phyloP scores from a whole-genome alignment of 257 asterid genomes.

The Phtheirospermum japonicum region DNA sequence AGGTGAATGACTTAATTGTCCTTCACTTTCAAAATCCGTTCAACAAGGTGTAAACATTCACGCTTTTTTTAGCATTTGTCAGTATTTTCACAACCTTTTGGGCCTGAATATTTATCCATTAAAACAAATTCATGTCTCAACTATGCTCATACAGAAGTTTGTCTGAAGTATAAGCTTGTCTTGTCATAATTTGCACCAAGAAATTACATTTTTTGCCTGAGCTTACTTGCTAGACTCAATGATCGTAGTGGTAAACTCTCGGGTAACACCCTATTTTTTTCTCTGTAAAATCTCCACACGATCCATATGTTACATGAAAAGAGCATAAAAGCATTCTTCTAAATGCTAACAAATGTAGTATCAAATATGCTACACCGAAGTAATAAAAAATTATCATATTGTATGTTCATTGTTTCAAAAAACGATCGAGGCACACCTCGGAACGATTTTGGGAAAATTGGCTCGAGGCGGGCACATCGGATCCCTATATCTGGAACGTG shows the following conservation, averaged over 20 bases:
- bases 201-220: neutral
- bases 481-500: too few species aligned
- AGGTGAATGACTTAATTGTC: neutral
- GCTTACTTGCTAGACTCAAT: slow-evolving; percentile 6
- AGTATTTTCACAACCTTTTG: neutral
- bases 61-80: neutral
- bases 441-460: too few species aligned
- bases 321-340: slow-evolving; percentile 7
- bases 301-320: neutral
- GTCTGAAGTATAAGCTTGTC: too few species aligned
- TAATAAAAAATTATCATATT: neutral
- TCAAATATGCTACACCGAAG: slow-evolving; percentile 5
- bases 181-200: too few species aligned
- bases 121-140: neutral
- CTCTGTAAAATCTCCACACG: neutral
- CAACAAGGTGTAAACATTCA: neutral
- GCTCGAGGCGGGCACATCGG: too few species aligned
- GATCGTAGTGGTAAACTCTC: slow-evolving; percentile 4
- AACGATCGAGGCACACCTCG: too few species aligned
- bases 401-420: neutral
- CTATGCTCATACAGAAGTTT: neutral
- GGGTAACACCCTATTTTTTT: neutral
- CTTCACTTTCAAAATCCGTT: neutral
- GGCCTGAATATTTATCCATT: neutral
- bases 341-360: neutral